These are phyloP conservation scores for Zelopaecilomyces penicillatus DNA, from an alignment of 2,329 filamentous ascomycete genomes.

Conservation along the genomic window DNA sequence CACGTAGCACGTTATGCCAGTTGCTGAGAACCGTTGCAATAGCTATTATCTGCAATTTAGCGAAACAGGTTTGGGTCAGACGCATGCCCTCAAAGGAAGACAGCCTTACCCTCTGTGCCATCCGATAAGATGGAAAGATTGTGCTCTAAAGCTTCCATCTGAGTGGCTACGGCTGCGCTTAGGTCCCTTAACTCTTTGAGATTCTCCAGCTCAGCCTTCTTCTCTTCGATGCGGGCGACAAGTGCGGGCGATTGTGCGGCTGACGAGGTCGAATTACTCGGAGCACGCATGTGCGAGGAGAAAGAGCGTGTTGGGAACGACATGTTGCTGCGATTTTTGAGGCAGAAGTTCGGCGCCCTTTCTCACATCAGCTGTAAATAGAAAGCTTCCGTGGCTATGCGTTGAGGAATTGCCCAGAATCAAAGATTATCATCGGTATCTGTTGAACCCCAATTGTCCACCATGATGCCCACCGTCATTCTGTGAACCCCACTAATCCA, in stretches of 20 bases:
- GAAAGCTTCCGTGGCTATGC: neutral
- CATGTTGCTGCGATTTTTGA: constrained; percentile 28
- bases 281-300: constrained; percentile 59
- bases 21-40: constrained; percentile 79
- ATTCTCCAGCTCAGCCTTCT: constrained; percentile 74
- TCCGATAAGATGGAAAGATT: constrained; percentile 71
- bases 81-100: neutral
- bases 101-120: constrained; percentile 63
- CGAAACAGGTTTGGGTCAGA: neutral
- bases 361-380: neutral
- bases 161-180: constrained; percentile 66
- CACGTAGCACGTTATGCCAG: constrained; percentile 79
- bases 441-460: no score
- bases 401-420: neutral
- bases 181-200: constrained; percentile 70
- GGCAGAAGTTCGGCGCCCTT: neutral
- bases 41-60: constrained; percentile 36
- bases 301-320: constrained; percentile 49
- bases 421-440: no score
- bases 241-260: constrained; percentile 61
- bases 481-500: no score
- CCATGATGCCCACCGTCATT: neutral
- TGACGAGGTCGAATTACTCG: constrained; percentile 40
- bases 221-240: constrained; percentile 71
- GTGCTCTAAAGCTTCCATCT: constrained; percentile 75